Evolutionary conservation across 2,329 filamentous ascomycete genomes (phyloP).

Genomic region (Knufia petricola): DNA sequence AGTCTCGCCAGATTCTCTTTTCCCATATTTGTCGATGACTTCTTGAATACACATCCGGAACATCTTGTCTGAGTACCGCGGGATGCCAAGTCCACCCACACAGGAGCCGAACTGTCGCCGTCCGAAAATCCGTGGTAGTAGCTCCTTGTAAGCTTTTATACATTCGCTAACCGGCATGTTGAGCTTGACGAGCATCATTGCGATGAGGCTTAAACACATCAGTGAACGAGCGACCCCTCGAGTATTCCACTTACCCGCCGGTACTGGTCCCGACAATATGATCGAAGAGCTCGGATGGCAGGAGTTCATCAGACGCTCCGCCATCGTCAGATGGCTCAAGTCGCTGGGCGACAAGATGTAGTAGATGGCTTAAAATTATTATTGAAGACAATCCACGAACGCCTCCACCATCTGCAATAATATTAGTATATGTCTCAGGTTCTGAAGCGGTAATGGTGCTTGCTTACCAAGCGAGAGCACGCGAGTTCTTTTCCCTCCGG

Average conservation of each 20-base stretch:
- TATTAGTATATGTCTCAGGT: slow-evolving; percentile 12
- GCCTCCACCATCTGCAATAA: slow-evolving; percentile 30
- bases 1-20: background rate
- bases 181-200: slow-evolving; percentile 40
- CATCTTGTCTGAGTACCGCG: slow-evolving; percentile 9
- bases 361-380: slow-evolving; percentile 29
- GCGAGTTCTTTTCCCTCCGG: background rate
- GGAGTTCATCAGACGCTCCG: slow-evolving; percentile 13
- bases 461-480: slow-evolving; percentile 14
- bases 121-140: slow-evolving; percentile 24
- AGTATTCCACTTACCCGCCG: slow-evolving; percentile 26
- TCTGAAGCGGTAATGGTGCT: background rate
- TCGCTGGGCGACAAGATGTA: slow-evolving; percentile 25
- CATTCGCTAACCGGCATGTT: slow-evolving; percentile 38
- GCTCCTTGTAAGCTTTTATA: slow-evolving; percentile 32
- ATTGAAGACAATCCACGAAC: slow-evolving; percentile 33
- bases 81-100: slow-evolving; percentile 16
- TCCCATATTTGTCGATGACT: slow-evolving; percentile 10
- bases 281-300: slow-evolving; percentile 32
- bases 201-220: slow-evolving; percentile 32
- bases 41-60: slow-evolving; percentile 14
- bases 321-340: slow-evolving; percentile 9
- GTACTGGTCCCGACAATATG: slow-evolving; percentile 34
- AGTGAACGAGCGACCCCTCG: background rate
- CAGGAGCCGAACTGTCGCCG: slow-evolving; percentile 14